phyloP scores from a whole-genome alignment of 805 yeast species.

The Yarrowia keelungensis region DNA sequence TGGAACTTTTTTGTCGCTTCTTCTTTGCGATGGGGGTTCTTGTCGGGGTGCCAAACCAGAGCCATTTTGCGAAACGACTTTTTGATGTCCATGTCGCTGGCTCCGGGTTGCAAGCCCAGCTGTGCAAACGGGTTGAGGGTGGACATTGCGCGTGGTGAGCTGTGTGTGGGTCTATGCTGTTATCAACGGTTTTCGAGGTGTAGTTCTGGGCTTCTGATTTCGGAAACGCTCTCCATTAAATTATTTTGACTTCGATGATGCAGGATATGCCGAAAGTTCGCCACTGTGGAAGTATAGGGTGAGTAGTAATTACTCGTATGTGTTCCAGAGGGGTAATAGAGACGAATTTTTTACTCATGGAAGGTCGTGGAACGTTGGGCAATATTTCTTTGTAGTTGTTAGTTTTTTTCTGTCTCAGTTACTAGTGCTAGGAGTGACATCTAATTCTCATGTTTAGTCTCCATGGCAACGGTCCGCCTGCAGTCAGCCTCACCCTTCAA shows the following conservation, averaged over 20 bases:
- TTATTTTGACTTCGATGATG: slow-evolving; percentile 13
- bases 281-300: slow-evolving; percentile 1
- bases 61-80: slow-evolving; percentile 80
- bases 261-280: slow-evolving; percentile 12
- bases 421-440: too few species aligned
- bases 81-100: slow-evolving; percentile 63
- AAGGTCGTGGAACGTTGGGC: too few species aligned
- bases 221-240: neutral
- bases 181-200: neutral
- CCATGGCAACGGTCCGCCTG: slow-evolving; percentile 15
- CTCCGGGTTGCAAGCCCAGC: slow-evolving; percentile 59
- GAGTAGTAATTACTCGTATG: too few species aligned
- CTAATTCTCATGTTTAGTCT: neutral
- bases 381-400: too few species aligned
- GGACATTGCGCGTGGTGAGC: slow-evolving; percentile 4
- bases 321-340: too few species aligned
- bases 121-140: slow-evolving; percentile 48
- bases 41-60: slow-evolving; percentile 79
- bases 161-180: neutral
- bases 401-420: too few species aligned
- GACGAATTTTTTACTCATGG: too few species aligned
- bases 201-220: neutral
- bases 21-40: slow-evolving; percentile 58
- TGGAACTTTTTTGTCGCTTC: slow-evolving; percentile 96
- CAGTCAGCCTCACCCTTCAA: neutral